phyloP scores from a whole-genome alignment of 331 rosid species.

The Pyracantha coccinea region DNA sequence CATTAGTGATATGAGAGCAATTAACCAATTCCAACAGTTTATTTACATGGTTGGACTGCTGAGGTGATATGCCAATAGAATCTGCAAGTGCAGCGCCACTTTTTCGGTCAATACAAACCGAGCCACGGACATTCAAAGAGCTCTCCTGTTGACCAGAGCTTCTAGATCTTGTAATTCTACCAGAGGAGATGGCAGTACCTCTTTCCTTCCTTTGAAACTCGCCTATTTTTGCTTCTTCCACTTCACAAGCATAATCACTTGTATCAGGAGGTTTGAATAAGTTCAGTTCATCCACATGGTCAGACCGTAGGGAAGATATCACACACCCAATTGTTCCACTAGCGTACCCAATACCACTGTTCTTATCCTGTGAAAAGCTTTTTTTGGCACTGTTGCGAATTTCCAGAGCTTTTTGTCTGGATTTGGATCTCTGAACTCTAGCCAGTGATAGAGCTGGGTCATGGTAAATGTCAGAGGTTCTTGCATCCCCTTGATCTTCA shows the following conservation, averaged over 20 bases:
- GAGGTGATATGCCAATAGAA: not conserved
- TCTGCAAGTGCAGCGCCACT: not conserved
- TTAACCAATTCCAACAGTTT: conserved; percentile 20
- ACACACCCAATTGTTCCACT: conserved; percentile 24
- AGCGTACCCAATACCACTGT: conserved; percentile 19
- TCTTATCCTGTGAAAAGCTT: conserved; percentile 21
- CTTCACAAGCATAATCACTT: conserved; percentile 19
- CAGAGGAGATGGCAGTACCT: conserved; percentile 12
- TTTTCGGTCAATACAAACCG: conserved; percentile 12
- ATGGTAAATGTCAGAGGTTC: conserved; percentile 22
- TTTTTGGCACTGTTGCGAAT: conserved; percentile 56
- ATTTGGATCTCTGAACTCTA: conserved; percentile 76
- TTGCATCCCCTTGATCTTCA: conserved; percentile 31
- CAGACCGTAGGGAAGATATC: conserved; percentile 26
- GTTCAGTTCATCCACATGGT: conserved; percentile 19
- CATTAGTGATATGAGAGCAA: conserved; percentile 15
- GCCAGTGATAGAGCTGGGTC: conserved; percentile 61
- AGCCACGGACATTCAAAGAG: conserved; percentile 22
- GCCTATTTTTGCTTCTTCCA: conserved; percentile 24
- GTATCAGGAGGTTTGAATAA: conserved; percentile 23
- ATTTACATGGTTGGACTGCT: conserved; percentile 22
- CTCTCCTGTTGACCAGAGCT: conserved; percentile 20
- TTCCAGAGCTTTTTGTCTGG: conserved; percentile 85
- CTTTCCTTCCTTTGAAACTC: conserved; percentile 16
- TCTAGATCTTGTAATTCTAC: conserved; percentile 5